Evolutionary conservation across 495 filamentous ascomycete genomes (phyloP), one percentile per base, ranked within the genome.

Genomic region (Tuber aestivum): DNA sequence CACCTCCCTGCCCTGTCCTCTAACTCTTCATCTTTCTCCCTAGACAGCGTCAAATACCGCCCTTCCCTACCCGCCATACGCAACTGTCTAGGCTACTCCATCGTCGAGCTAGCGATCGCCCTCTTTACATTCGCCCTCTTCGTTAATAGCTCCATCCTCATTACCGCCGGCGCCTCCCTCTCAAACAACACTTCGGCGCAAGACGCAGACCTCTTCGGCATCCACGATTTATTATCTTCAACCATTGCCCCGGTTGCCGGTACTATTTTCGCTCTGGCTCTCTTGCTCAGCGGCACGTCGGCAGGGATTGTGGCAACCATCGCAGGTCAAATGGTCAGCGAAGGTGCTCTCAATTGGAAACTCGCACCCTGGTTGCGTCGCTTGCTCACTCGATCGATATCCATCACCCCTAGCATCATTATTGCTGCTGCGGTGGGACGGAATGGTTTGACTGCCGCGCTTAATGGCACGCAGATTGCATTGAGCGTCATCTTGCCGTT

Each of bases 71-170:
- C 88, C 6, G 94, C 94, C 10, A 94, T 97, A 76, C 89, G 87
- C 8, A 87, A 90, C 80, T 96, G 92, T 77, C 87, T 97, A 79
- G 91, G 90, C 72, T 95, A 94, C 84, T 93, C 92, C 12, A 92
- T 94, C 78, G 82, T 85, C 37, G 88, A 89, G 79, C 84, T 91
- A 48, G 82, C 86, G 41, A 74, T 91, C 72, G 89, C 88, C 10
- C 87, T 92, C 12, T 90, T 91, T 80, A 89, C 89, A n/a, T 92
- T 91, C 78, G 90, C 90, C 20, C 86, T 92, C 35, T 97, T 97
- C 78, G 93, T 97, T 80, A 97, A 97, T 85, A 92, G 89, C 75
- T 88, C 94, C 74, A 97, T 97, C 81, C 89, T 97, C 70, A 95
- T 97, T 82, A 92, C 94, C 32, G 92, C 94, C 2, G 94, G 93